Percentiles rank a stretch among this genome's conserved stretches.
Conservation (phyloP, 768 basidiomycete species). For the Kwoniella dejecticola region DNA sequence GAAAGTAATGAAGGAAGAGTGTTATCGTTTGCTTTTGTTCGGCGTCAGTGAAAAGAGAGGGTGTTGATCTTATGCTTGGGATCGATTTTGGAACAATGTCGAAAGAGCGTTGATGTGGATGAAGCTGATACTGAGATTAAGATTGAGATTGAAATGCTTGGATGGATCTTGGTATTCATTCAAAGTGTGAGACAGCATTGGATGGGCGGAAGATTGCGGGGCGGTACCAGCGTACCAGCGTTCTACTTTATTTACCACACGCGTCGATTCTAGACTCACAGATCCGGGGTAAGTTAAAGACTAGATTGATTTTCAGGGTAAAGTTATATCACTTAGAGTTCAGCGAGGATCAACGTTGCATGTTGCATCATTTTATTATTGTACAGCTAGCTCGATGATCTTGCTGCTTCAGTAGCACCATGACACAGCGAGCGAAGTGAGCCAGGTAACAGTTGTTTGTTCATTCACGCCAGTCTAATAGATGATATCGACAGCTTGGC, state of each 20-base stretch:
- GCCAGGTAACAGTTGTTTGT: too few relatives aligned
- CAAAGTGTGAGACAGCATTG: not conserved
- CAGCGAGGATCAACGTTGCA: not conserved
- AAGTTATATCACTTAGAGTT: not conserved
- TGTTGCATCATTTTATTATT: not conserved
- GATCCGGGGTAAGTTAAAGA: not conserved
- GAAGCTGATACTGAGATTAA: too few relatives aligned
- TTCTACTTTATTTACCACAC: not conserved
- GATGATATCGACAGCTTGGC: too few relatives aligned
- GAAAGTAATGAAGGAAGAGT: not conserved
- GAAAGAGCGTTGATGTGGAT: too few relatives aligned
- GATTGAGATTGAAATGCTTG: too few relatives aligned
- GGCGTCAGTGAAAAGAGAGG: not conserved
- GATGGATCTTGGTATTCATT: too few relatives aligned
- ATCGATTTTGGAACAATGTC: too few relatives aligned
- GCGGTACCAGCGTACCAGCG: not conserved
- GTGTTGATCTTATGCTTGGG: not conserved
- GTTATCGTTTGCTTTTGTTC: not conserved
- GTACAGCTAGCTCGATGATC: too few relatives aligned
- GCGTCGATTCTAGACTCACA: not conserved
- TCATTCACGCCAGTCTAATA: too few relatives aligned
- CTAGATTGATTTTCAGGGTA: constrained; percentile 1
- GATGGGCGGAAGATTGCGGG: not conserved
- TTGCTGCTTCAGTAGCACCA: too few relatives aligned
- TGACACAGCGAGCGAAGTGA: too few relatives aligned